A percentile compares a stretch with the other conserved stretches of the same genome.
Conservation (phyloP, 768 basidiomycete genomes). For the Pholiota microspora region DNA sequence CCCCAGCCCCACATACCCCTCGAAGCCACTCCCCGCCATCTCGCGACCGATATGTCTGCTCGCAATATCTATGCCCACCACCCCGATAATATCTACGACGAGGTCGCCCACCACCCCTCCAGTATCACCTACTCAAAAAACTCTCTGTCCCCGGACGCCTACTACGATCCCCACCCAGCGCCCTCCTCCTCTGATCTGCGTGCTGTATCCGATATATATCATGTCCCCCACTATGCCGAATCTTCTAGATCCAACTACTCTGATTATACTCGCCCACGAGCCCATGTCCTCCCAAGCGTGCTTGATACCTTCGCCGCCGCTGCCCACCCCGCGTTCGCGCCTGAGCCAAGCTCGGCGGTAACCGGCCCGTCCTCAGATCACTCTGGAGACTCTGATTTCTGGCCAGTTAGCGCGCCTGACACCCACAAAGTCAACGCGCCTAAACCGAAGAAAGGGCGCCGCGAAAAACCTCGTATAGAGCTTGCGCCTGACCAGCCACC, state of each 20-base stretch:
- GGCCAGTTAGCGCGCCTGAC: constrained; percentile 12
- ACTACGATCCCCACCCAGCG: neutral
- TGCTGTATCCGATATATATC: neutral
- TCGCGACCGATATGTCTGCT: neutral
- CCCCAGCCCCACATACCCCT: neutral
- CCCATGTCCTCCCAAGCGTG: neutral
- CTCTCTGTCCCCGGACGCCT: neutral
- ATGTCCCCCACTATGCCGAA: neutral
- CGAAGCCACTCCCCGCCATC: neutral
- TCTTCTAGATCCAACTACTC: neutral
- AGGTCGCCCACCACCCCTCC: neutral
- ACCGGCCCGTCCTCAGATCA: constrained; percentile 20
- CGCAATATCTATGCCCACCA: neutral
- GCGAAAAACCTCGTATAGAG: constrained; percentile 59
- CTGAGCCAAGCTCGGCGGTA: constrained; percentile 15
- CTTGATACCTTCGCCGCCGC: neutral
- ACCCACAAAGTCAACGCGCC: constrained; percentile 8
- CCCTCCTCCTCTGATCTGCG: neutral
- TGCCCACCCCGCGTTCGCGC: neutral
- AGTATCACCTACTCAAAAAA: neutral
- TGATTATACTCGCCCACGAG: neutral
- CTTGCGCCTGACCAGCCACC: constrained; percentile 76
- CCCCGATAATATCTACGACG: neutral
- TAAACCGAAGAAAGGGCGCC: constrained; percentile 41
- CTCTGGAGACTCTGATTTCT: constrained; percentile 22